A percentile compares a stretch with the other conserved stretches of the same genome.
phyloP scores from a whole-genome alignment of 345 rosid genomes.

The Corymbia maculata region DNA sequence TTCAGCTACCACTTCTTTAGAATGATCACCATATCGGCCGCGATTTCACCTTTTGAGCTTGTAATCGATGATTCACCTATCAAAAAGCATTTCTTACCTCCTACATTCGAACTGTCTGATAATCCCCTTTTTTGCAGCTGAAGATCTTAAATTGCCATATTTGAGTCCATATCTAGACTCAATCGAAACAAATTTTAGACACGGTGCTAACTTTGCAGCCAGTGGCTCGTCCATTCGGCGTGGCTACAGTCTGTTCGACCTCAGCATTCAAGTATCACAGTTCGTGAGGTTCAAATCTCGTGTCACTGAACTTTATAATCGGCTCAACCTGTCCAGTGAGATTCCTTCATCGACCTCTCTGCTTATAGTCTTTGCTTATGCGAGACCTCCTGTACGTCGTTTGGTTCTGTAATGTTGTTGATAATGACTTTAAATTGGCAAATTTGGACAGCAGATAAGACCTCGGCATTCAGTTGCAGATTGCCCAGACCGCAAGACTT shows the following conservation, averaged over 20 bases:
- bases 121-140: conserved; percentile 24
- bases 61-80: neutral
- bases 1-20: neutral
- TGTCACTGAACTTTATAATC: conserved; percentile 24
- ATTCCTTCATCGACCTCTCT: neutral
- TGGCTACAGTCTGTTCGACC: conserved; percentile 58
- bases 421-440: neutral
- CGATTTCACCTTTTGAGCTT: neutral
- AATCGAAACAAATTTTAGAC: conserved; percentile 42
- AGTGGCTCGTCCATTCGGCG: conserved; percentile 68
- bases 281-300: conserved; percentile 55
- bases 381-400: neutral
- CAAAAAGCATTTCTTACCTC: neutral
- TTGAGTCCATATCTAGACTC: conserved; percentile 64
- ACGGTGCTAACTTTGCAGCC: conserved; percentile 73
- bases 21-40: neutral
- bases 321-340: conserved; percentile 11
- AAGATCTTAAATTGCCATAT: conserved; percentile 45
- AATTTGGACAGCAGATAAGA: conserved; percentile 9
- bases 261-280: conserved; percentile 52
- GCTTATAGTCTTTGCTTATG: neutral
- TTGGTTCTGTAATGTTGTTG: neutral
- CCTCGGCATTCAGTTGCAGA: neutral
- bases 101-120: neutral
- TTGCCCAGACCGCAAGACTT: conserved; percentile 62